Evolutionary conservation across 352 stramenopile genomes (phyloP), one percentile per base, ranked within the genome.

Genomic region (Phytophthora ohioensis): DNA sequence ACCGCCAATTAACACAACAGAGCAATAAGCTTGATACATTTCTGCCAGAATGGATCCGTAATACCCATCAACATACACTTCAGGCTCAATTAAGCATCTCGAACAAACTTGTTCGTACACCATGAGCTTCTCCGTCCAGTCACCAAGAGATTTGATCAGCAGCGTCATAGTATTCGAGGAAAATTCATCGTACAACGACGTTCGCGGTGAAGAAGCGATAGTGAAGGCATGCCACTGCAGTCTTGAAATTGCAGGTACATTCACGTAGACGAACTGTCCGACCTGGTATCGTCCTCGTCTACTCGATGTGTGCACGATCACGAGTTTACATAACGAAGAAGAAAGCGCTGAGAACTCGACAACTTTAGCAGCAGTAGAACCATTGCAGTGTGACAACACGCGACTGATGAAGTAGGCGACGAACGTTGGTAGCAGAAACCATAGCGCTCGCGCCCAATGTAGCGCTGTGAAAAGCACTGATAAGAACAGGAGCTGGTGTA

Each of bases 161-260:
- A 91, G 57, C 3, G 76, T 86, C 30, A 88, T 63, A 5, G 64
- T 64, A 36, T 59, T 58, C 15, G 73, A 13, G 31, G 46, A 71
- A 0, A 30, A 12, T 42, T 59, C 43, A 13, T 45, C 31, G 10
- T 65, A 21, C 0, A 21, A 21, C 17, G 57, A 53, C 4, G 38
- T 52, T 13, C 52, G 42, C 10, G 83, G 80, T 4, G 80, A 81
- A 8, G 83, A 87, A 7, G 74, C 69, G 52, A 88, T 78, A 11
- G 75, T 84, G 56, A 88, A 88, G 0, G 80, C 63, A 39, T 88
- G 80, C 80, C 80, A 88, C 46, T 88, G 54, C 4, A 81, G 53
- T 13, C 69, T 69, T 5, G 78, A 84, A 12, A 88, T 69, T 2
- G 67, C 56, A 7, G 78, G 78, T 11, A 86, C 67, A 9, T 82